Evolutionary conservation across 2,329 filamentous ascomycete genomes (phyloP), one percentile per base, ranked within the genome.

Genomic region (Ophiostoma fasciatum): DNA sequence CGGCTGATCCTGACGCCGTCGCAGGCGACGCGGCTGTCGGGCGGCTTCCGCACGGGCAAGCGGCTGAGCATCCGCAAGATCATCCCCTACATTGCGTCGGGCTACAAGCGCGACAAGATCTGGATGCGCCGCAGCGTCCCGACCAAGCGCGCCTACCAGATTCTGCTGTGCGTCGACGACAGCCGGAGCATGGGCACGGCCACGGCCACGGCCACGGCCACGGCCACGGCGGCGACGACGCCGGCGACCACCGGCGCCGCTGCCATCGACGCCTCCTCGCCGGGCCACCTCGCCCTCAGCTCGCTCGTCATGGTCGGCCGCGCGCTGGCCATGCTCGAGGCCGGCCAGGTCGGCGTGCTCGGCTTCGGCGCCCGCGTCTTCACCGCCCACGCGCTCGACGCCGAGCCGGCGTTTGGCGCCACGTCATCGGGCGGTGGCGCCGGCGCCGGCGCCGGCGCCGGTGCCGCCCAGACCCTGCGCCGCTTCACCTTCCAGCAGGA

Each of bases 61-160:
- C 80, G 90, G 1, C 82, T 99, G 49, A 98, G 96, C 59, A 94
- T 99, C 64, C 96, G 96, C 60, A 84, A 88, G 48, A 98, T 99
- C 59, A 98, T 99, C 50, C 90, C 92, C 0, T 99, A 98, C 61
- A 96, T 99, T 48, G 90, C 92, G 1, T 96, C 87, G 0, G 79
- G 82, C 53, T 98, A 94, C 69, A 96, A 94, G 66, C 82, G 90
- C 42, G 90, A 99, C 71, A 98, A 98, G 67, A 99, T 99, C 59
- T 99, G 90, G 90, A 93, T 98, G 79, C 81, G 92, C 12, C 77
- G 92, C 38, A 79, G 75, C 23, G 76, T 94, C 33, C 92, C 92
- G 1, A 88, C 79, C 26, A 96, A 96, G 60, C 80, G 92, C 28
- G 80, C 78, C 39, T 98, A 98, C 60, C 92, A 99, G 58, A 92